Evolutionary conservation across 2,329 filamentous ascomycete species (phyloP).

Genomic region (Pyricularia sp.): DNA sequence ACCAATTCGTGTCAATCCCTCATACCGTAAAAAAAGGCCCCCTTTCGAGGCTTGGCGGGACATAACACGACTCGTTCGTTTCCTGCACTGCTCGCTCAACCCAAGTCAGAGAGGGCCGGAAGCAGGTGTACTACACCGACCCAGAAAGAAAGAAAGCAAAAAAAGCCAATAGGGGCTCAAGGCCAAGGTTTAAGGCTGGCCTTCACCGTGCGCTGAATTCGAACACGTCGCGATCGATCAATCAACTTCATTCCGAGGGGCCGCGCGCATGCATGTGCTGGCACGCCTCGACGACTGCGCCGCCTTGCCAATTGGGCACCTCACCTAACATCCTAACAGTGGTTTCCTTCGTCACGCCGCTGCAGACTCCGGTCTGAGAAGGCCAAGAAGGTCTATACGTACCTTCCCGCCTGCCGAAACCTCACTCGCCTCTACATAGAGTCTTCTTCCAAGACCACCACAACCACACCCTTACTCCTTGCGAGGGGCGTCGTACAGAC

Average conservation of each 20-base stretch:
- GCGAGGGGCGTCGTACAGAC: constrained; percentile 3
- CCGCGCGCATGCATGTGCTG: not conserved
- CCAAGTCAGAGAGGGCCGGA: not conserved
- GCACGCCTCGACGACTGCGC: not conserved
- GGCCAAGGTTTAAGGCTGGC: constrained; percentile 1
- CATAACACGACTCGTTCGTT: not conserved
- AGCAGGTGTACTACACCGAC: not conserved
- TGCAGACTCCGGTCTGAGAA: not conserved
- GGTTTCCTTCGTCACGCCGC: too few species aligned
- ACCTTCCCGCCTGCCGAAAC: not conserved
- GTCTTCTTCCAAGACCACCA: not conserved
- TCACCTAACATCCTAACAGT: not conserved
- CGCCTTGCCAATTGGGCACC: not conserved
- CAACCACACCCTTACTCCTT: not conserved
- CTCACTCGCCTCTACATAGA: not conserved
- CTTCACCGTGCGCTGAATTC: not conserved
- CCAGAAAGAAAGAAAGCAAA: not conserved
- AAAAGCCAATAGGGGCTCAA: not conserved
- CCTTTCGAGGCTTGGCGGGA: not conserved
- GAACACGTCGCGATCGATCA: not conserved
- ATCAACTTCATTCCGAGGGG: not conserved
- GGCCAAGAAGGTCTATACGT: not conserved
- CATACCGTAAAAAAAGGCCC: not conserved
- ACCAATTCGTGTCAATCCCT: not conserved
- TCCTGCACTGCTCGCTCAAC: not conserved